These are phyloP conservation scores for Pythium scleroteichum DNA, from an alignment of 352 stramenopile genomes.

Conservation along the genomic window DNA sequence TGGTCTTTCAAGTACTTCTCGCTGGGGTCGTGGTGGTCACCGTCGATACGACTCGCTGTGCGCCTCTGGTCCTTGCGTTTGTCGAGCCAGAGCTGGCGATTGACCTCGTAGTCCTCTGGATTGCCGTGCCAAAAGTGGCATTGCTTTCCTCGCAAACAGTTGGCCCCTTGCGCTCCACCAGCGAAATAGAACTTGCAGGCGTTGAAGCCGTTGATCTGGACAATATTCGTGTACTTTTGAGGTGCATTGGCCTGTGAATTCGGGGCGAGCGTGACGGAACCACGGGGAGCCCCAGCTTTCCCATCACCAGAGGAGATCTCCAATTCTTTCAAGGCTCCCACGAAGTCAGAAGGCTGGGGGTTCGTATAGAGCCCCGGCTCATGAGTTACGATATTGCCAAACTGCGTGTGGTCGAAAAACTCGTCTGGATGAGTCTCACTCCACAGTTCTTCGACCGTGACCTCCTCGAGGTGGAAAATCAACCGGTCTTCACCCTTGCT, in stretches of 20 bases:
- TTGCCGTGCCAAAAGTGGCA: slow-evolving; percentile 85
- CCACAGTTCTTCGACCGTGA: slow-evolving; percentile 63
- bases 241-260: slow-evolving; percentile 44
- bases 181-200: slow-evolving; percentile 89
- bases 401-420: slow-evolving; percentile 59
- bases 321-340: neutral
- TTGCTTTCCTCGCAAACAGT: slow-evolving; percentile 63
- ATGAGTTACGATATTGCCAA: slow-evolving; percentile 26
- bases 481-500: slow-evolving; percentile 47
- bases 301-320: neutral
- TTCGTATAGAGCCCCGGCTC: slow-evolving; percentile 26
- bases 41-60: slow-evolving; percentile 50
- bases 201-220: slow-evolving; percentile 76
- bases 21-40: slow-evolving; percentile 61
- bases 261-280: slow-evolving; percentile 48
- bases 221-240: slow-evolving; percentile 86
- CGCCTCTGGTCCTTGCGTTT: slow-evolving; percentile 68
- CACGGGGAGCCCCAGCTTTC: neutral
- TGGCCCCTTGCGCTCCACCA: slow-evolving; percentile 44
- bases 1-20: slow-evolving; percentile 73
- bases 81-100: slow-evolving; percentile 64
- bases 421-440: slow-evolving; percentile 44
- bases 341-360: slow-evolving; percentile 15
- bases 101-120: slow-evolving; percentile 58
- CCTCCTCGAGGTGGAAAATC: slow-evolving; percentile 53